Conservation (phyloP, 1,139 yeast species). For the Nakaseomyces bracarensis region DNA sequence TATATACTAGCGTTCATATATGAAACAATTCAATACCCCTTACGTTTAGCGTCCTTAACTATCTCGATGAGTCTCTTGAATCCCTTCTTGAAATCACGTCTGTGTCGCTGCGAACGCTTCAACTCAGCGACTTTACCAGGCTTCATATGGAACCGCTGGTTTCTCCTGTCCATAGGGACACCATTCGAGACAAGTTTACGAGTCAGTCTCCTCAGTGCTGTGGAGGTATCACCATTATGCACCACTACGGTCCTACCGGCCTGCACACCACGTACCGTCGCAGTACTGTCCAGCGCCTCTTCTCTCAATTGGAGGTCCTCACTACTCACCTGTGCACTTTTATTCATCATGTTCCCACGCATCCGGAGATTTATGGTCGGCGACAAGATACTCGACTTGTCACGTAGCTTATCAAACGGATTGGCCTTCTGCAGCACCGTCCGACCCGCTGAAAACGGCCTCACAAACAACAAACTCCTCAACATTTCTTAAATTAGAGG, state of each 20-base stretch:
- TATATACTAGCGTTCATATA: too few species aligned
- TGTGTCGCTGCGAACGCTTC: constrained; percentile 39
- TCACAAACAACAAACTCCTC: background rate
- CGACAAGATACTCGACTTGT: background rate
- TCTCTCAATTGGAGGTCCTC: constrained; percentile 12
- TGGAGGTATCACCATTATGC: constrained; percentile 33
- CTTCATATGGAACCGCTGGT: constrained; percentile 40
- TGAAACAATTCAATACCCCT: constrained; percentile 36
- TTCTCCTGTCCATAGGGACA: constrained; percentile 33
- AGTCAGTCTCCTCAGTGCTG: constrained; percentile 34
- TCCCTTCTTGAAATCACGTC: constrained; percentile 42
- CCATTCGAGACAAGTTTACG: constrained; percentile 33
- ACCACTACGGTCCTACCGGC: constrained; percentile 43
- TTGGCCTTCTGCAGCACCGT: background rate
- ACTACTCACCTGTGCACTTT: background rate
- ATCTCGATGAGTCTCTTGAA: constrained; percentile 40
- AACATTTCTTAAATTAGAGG: too few species aligned
- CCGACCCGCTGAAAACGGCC: constrained; percentile 1
- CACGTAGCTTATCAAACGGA: constrained; percentile 1
- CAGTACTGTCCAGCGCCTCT: constrained; percentile 26
- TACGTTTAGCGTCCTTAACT: constrained; percentile 46
- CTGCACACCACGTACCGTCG: constrained; percentile 33
- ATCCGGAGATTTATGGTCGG: background rate
- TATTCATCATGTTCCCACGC: background rate
- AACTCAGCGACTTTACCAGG: constrained; percentile 41